Evolutionary conservation across 148 eudicot genomes (phyloP).

Genomic region (Fallopia convolvulus): DNA sequence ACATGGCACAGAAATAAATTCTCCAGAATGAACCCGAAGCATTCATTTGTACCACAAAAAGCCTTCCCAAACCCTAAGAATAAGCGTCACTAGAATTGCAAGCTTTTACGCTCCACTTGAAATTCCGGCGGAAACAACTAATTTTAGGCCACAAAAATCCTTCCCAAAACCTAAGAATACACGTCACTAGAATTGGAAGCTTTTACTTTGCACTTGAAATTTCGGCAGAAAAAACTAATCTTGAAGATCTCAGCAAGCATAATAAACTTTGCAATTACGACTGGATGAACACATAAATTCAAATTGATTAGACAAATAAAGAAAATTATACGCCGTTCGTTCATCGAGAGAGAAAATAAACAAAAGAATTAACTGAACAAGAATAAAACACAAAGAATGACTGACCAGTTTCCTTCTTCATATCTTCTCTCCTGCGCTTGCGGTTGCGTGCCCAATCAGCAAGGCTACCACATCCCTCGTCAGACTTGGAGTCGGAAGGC

Average conservation of each 20-base stretch:
- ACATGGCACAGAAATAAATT: neutral
- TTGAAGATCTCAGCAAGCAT: neutral
- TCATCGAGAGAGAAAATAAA: neutral
- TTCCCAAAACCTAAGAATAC: too few relatives aligned
- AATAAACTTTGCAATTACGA: neutral
- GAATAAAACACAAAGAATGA: neutral
- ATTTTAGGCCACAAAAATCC: too few relatives aligned
- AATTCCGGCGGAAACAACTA: neutral
- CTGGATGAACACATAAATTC: neutral
- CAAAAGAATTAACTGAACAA: neutral
- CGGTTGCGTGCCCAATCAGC: constrained; percentile 73
- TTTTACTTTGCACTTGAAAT: too few relatives aligned
- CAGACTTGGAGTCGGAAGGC: constrained; percentile 34
- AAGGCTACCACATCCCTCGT: constrained; percentile 43
- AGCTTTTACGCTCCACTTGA: too few relatives aligned
- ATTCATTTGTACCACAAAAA: neutral
- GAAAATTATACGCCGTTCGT: neutral
- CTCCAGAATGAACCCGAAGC: neutral
- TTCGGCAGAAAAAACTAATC: too few relatives aligned
- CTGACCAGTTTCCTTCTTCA: constrained; percentile 35
- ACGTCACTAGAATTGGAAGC: too few relatives aligned
- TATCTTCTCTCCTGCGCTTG: constrained; percentile 60
- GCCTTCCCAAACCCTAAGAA: too few relatives aligned
- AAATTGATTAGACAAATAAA: neutral
- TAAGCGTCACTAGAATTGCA: too few relatives aligned